These are phyloP conservation scores for Senna tora DNA, from an alignment of 306 rosid genomes.

Conservation along the genomic window DNA sequence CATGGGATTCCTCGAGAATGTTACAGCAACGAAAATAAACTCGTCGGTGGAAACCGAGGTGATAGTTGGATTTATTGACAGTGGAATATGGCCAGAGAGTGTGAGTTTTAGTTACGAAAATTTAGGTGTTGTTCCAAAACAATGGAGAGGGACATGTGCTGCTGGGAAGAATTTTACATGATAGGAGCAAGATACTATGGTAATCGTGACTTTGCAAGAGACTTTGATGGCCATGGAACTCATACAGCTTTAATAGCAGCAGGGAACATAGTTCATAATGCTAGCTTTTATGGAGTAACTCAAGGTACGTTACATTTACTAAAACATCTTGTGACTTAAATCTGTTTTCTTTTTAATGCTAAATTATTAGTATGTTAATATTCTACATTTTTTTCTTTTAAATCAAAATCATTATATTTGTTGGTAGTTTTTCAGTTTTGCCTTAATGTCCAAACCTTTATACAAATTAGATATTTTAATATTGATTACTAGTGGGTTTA, in stretches of 20 bases:
- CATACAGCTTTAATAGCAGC: constrained; percentile 37
- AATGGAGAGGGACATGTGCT: constrained; percentile 39
- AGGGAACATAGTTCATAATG: constrained; percentile 24
- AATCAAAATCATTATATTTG: too few relatives aligned
- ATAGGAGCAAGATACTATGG: constrained; percentile 28
- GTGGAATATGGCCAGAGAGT: constrained; percentile 42
- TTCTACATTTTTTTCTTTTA: too few relatives aligned
- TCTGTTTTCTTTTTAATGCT: too few relatives aligned
- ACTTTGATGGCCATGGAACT: constrained; percentile 42
- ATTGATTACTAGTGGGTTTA: too few relatives aligned
- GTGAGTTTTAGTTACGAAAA: constrained; percentile 33
- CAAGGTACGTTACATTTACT: not conserved
- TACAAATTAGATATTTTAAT: too few relatives aligned
- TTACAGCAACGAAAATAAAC: not conserved
- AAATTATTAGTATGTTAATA: too few relatives aligned
- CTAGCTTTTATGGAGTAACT: constrained; percentile 23
- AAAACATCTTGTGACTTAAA: too few relatives aligned
- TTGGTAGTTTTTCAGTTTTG: too few relatives aligned
- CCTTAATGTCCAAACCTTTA: too few relatives aligned
- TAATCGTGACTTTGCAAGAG: constrained; percentile 7
- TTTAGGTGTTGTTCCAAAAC: constrained; percentile 29
- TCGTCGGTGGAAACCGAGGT: not conserved
- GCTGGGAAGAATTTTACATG: constrained; percentile 33
- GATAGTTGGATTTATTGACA: constrained; percentile 36
- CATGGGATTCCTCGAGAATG: constrained; percentile 26